A percentile compares a stretch with the other conserved stretches of the same genome.
phyloP scores from a whole-genome alignment of 441 rosid genomes.

The Croton setiger region DNA sequence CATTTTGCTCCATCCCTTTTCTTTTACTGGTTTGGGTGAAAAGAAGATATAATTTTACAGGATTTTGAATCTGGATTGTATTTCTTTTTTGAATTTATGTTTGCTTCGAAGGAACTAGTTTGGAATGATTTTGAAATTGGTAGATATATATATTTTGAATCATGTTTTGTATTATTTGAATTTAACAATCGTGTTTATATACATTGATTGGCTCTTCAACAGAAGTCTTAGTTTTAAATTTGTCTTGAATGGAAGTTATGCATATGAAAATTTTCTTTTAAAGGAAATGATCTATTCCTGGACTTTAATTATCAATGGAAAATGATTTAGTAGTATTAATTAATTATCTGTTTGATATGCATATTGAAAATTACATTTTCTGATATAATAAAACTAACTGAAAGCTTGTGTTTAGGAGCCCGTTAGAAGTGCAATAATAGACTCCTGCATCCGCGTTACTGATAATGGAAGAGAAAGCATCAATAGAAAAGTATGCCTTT shows the following conservation, averaged over 20 bases:
- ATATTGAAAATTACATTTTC: no score
- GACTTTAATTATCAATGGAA: no score
- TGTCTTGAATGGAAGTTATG: neutral
- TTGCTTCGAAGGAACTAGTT: neutral
- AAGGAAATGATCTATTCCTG: no score
- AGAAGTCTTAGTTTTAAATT: neutral
- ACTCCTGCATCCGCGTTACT: conserved; percentile 66
- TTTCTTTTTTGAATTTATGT: neutral
- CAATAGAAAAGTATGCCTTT: conserved; percentile 57
- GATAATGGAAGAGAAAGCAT: conserved; percentile 95
- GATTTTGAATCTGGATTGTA: neutral
- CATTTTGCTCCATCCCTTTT: no score
- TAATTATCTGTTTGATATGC: neutral
- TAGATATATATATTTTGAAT: neutral
- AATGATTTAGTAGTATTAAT: neutral
- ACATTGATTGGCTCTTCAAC: neutral
- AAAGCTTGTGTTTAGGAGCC: conserved; percentile 52
- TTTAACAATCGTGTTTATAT: neutral
- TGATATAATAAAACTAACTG: neutral
- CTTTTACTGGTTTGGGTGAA: neutral
- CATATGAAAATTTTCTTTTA: neutral
- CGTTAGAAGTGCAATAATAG: conserved; percentile 65
- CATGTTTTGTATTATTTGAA: neutral
- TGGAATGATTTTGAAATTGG: neutral
- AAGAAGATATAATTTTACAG: neutral